These are phyloP conservation scores for Exophiala bonariae DNA, from an alignment of 2,329 filamentous ascomycete species.

Conservation along the genomic window DNA sequence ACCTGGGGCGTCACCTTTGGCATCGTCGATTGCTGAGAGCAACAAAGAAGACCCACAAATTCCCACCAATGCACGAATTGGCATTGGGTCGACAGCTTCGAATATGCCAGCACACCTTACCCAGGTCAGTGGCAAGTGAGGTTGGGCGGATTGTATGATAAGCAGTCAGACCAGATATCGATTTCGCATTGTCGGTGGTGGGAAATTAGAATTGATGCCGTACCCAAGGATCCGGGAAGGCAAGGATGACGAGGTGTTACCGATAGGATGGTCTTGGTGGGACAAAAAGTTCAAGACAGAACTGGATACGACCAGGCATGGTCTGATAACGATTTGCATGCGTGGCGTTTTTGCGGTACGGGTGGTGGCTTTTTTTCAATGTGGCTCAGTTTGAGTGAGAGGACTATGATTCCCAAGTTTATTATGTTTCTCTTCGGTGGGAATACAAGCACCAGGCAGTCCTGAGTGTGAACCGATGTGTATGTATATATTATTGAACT, in stretches of 20 bases:
- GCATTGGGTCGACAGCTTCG: no score
- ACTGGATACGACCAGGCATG: not conserved
- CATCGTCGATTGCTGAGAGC: not conserved
- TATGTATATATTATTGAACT: conserved; percentile 1
- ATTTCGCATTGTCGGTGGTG: conserved; percentile 12
- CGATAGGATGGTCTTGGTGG: not conserved
- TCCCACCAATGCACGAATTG: no score
- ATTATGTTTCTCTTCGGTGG: not conserved
- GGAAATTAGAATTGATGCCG: conserved; percentile 22
- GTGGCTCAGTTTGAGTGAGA: no score
- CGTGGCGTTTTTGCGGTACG: no score
- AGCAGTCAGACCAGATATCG: not conserved
- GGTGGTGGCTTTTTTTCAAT: no score
- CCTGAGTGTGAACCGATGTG: not conserved
- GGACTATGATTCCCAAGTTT: no score
- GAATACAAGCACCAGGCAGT: conserved; percentile 3
- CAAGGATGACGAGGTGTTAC: conserved; percentile 19
- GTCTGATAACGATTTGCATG: not conserved
- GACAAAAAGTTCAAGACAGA: conserved; percentile 4
- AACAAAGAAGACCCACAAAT: no score
- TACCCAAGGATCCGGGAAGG: conserved; percentile 20
- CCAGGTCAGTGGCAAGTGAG: no score
- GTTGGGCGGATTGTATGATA: conserved; percentile 11
- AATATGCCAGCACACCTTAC: no score
- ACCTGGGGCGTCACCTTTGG: conserved; percentile 5